A percentile compares a stretch with the other conserved stretches of the same genome.
Conservation (phyloP, 2,329 filamentous ascomycete species). For the Ambrosiella beaveri region DNA sequence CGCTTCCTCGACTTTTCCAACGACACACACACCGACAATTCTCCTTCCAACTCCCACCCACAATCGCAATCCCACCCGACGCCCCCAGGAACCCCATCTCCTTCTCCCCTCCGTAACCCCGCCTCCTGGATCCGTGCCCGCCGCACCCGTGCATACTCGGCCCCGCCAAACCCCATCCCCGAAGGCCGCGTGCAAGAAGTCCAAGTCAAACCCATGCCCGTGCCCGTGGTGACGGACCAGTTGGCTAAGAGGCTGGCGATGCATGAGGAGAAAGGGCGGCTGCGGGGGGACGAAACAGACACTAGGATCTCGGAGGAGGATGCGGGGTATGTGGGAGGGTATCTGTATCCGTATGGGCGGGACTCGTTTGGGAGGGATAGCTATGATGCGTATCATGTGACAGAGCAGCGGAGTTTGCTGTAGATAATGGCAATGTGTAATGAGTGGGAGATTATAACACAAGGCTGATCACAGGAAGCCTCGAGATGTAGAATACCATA, state of each 20-base stretch:
- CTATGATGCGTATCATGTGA: constrained; percentile 4
- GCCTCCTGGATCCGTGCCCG: constrained; percentile 3
- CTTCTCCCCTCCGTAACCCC: not conserved
- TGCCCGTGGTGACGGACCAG: not conserved
- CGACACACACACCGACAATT: not conserved
- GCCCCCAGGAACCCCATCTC: not conserved
- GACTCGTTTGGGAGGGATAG: constrained; percentile 1
- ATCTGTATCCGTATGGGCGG: constrained; percentile 3
- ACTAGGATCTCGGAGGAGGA: not conserved
- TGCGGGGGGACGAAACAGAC: not conserved
- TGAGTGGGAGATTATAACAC: not conserved
- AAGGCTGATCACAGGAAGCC: constrained; percentile 2
- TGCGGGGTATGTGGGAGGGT: not conserved
- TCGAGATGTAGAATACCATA: not conserved
- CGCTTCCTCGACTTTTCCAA: not conserved
- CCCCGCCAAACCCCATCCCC: constrained; percentile 1
- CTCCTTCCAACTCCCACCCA: not conserved
- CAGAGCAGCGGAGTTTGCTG: constrained; percentile 3
- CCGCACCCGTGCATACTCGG: constrained; percentile 6
- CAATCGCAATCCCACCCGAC: not conserved
- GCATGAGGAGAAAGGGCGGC: not conserved
- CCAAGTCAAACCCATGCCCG: not conserved
- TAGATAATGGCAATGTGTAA: not conserved
- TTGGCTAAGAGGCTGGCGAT: not conserved
- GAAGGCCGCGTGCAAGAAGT: constrained; percentile 1